These are phyloP conservation scores for Eustoma russellianum DNA, from an alignment of 257 asterid genomes.

Conservation along the genomic window DNA sequence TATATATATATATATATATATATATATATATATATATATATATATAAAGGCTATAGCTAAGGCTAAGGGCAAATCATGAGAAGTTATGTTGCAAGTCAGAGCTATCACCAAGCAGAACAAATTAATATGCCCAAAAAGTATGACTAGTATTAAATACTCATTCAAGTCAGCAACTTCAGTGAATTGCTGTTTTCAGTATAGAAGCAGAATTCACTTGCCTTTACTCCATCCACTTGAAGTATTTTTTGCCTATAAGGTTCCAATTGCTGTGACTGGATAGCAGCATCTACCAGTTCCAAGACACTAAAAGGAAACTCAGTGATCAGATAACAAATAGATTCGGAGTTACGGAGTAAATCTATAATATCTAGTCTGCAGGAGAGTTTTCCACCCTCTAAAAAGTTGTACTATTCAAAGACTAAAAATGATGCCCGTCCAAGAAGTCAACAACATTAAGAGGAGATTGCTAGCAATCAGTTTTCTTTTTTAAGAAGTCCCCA, in stretches of 20 bases:
- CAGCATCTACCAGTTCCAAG: constrained; percentile 98
- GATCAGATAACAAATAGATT: constrained; percentile 11
- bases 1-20: too few relatives aligned
- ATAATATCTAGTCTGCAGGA: not conserved
- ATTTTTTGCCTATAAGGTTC: constrained; percentile 71
- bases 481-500: too few relatives aligned
- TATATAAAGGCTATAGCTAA: too few relatives aligned
- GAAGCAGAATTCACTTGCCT: constrained; percentile 41
- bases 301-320: constrained; percentile 29
- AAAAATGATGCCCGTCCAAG: not conserved
- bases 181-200: not conserved
- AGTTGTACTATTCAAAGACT: not conserved
- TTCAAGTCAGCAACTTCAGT: not conserved
- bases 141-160: not conserved
- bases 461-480: too few relatives aligned
- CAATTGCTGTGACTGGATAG: constrained; percentile 57
- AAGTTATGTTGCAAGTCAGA: too few relatives aligned
- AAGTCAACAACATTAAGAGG: not conserved
- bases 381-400: not conserved
- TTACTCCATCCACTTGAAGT: constrained; percentile 81
- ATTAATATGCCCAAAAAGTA: not conserved
- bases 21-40: too few relatives aligned
- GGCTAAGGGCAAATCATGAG: too few relatives aligned
- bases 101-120: not conserved
- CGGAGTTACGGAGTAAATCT: not conserved